Conservation (phyloP, 352 stramenopile genomes). For the Paralagenidium karlingii region DNA sequence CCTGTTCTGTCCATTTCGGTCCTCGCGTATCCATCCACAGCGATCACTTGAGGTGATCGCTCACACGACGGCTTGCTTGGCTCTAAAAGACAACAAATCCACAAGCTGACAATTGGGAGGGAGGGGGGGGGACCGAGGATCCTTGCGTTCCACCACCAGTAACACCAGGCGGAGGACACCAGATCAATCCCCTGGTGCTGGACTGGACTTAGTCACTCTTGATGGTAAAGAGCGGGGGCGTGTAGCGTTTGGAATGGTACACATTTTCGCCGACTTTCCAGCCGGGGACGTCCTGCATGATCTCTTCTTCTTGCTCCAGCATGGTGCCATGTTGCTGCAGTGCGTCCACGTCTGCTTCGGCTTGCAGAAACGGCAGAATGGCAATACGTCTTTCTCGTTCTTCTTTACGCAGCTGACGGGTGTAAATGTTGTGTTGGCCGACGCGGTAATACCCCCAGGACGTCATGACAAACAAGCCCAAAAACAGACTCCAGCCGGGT, state of each 20-base stretch:
- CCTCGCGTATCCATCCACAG: background rate
- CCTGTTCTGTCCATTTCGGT: background rate
- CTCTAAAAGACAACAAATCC: no score
- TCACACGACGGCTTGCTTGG: no score
- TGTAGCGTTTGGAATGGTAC: constrained; percentile 86
- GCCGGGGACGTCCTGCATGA: constrained; percentile 93
- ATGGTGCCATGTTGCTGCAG: constrained; percentile 78
- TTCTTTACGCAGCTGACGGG: constrained; percentile 52
- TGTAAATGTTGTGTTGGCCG: constrained; percentile 63
- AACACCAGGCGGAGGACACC: no score
- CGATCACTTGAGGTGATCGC: no score
- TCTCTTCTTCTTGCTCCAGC: constrained; percentile 84
- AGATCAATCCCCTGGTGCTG: no score
- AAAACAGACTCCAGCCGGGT: constrained; percentile 68
- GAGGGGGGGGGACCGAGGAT: no score
- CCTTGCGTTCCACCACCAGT: no score
- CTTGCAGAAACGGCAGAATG: constrained; percentile 91
- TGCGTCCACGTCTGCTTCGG: constrained; percentile 90
- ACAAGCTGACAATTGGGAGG: no score
- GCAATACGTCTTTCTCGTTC: constrained; percentile 89
- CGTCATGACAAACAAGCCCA: constrained; percentile 55
- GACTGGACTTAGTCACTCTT: no score
- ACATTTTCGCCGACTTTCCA: constrained; percentile 83
- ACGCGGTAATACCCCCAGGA: constrained; percentile 66
- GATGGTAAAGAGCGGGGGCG: no score